Evolutionary conservation across 2,329 filamentous ascomycete genomes (phyloP).

Genomic region (Lasiodiplodia gonubiensis): DNA sequence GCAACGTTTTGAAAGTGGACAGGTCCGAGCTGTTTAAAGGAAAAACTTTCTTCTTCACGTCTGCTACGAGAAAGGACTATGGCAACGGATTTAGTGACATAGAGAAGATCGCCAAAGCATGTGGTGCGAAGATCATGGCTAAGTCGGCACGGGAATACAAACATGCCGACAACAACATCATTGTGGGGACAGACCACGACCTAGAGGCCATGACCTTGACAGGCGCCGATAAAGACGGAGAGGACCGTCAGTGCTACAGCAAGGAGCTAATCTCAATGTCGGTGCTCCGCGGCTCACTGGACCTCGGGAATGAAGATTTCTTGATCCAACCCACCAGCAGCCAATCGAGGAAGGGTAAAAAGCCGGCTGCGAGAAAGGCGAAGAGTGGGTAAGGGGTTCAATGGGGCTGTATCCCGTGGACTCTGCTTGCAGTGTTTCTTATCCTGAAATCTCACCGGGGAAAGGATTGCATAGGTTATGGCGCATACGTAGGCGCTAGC

Average conservation of each 20-base stretch:
- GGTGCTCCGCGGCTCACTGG: slow-evolving; percentile 51
- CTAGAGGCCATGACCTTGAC: slow-evolving; percentile 42
- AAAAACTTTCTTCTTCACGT: slow-evolving; percentile 57
- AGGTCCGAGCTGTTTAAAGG: slow-evolving; percentile 56
- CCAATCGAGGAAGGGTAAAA: slow-evolving; percentile 6
- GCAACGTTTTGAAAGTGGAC: slow-evolving; percentile 40
- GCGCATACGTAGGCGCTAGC: neutral
- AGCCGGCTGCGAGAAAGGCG: neutral
- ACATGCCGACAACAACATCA: slow-evolving; percentile 36
- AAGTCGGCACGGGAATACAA: slow-evolving; percentile 36
- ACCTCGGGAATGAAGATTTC: slow-evolving; percentile 49
- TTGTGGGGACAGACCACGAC: slow-evolving; percentile 48
- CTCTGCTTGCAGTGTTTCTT: neutral
- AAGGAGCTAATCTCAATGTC: slow-evolving; percentile 52
- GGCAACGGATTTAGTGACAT: slow-evolving; percentile 46
- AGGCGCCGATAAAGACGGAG: slow-evolving; percentile 36
- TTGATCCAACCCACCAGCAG: slow-evolving; percentile 31
- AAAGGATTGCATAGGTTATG: neutral
- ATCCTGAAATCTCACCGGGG: neutral
- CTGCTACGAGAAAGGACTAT: slow-evolving; percentile 43
- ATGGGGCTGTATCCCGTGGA: neutral
- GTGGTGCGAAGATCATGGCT: slow-evolving; percentile 45
- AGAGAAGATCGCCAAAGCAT: slow-evolving; percentile 44
- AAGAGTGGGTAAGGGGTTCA: neutral
- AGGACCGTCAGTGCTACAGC: slow-evolving; percentile 41